Conservation (phyloP, 1,284 basidiomycete genomes). For the Fistulinella cinereoalba region DNA sequence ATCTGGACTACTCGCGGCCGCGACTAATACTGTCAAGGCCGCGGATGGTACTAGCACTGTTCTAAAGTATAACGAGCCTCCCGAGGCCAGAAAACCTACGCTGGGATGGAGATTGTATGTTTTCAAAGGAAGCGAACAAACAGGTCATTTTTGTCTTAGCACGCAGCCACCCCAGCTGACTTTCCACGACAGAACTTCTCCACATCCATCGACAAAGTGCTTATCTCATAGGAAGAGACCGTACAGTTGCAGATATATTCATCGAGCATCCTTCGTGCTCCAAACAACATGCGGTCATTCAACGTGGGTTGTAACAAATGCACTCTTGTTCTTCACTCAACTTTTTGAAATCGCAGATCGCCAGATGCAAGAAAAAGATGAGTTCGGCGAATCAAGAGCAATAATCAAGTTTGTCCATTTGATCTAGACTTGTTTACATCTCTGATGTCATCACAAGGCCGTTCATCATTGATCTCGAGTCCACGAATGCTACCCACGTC, state of each 20-base stretch:
- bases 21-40: slow-evolving; percentile 83
- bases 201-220: slow-evolving; percentile 92
- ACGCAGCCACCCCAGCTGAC: slow-evolving; percentile 2
- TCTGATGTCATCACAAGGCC: slow-evolving; percentile 53
- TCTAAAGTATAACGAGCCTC: slow-evolving; percentile 98
- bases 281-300: slow-evolving; percentile 97
- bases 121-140: slow-evolving; percentile 92
- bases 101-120: slow-evolving; percentile 94
- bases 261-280: slow-evolving; percentile 96
- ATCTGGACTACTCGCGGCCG: slow-evolving; percentile 92
- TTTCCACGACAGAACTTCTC: slow-evolving; percentile 62
- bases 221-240: slow-evolving; percentile 91
- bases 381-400: slow-evolving; percentile 78
- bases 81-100: slow-evolving; percentile 91
- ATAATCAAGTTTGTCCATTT: slow-evolving; percentile 68
- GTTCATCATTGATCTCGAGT: slow-evolving; percentile 95
- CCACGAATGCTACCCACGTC: slow-evolving; percentile 92
- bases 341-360: slow-evolving; percentile 54
- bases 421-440: slow-evolving; percentile 1
- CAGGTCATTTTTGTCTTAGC: slow-evolving; percentile 58
- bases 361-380: slow-evolving; percentile 81
- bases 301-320: slow-evolving; percentile 55
- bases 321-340: slow-evolving; percentile 5
- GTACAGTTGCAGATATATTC: slow-evolving; percentile 83
- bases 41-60: slow-evolving; percentile 79